Percentiles rank a stretch among this genome's conserved stretches.
phyloP scores from a whole-genome alignment of 2,329 filamentous ascomycete genomes.

The Lasiodiplodia sp. region DNA sequence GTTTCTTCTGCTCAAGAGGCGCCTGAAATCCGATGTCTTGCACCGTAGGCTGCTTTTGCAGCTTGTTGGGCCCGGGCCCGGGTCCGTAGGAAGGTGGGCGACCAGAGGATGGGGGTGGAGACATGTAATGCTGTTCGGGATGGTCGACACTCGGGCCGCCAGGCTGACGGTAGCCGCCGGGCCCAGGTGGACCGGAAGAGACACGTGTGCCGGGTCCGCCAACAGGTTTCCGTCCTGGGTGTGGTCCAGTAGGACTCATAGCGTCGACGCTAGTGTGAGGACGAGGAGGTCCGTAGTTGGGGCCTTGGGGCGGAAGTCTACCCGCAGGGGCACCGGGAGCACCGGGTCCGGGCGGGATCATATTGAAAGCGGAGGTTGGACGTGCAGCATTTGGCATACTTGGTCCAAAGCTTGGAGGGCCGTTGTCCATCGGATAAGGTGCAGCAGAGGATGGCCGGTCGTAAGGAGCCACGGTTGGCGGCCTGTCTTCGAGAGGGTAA shows the following conservation, averaged over 20 bases:
- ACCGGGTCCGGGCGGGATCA: constrained; percentile 48
- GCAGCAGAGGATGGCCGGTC: constrained; percentile 63
- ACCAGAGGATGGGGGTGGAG: constrained; percentile 49
- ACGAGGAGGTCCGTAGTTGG: constrained; percentile 42
- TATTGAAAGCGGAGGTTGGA: constrained; percentile 59
- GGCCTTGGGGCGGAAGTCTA: constrained; percentile 32
- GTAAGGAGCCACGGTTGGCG: constrained; percentile 44
- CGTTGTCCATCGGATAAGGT: constrained; percentile 75
- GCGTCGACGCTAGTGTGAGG: constrained; percentile 47
- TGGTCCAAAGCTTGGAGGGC: constrained; percentile 56
- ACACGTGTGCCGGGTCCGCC: constrained; percentile 34
- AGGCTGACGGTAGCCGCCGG: constrained; percentile 46
- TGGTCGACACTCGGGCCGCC: constrained; percentile 47
- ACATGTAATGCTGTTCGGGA: constrained; percentile 39
- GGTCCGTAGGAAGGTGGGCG: constrained; percentile 48
- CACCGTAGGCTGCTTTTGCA: constrained; percentile 47
- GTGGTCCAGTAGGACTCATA: constrained; percentile 44
- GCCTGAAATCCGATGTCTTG: constrained; percentile 45
- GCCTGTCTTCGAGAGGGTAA: constrained; percentile 54
- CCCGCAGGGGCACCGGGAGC: constrained; percentile 38
- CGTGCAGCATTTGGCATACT: constrained; percentile 45
- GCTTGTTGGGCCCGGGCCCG: constrained; percentile 53
- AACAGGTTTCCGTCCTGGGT: constrained; percentile 36
- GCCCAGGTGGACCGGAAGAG: constrained; percentile 38
- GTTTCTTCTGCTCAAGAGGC: constrained; percentile 42